Evolutionary conservation across 129 eudicot species (phyloP), one percentile per base, ranked within the genome.

Genomic region (Gnaphalium uliginosum): DNA sequence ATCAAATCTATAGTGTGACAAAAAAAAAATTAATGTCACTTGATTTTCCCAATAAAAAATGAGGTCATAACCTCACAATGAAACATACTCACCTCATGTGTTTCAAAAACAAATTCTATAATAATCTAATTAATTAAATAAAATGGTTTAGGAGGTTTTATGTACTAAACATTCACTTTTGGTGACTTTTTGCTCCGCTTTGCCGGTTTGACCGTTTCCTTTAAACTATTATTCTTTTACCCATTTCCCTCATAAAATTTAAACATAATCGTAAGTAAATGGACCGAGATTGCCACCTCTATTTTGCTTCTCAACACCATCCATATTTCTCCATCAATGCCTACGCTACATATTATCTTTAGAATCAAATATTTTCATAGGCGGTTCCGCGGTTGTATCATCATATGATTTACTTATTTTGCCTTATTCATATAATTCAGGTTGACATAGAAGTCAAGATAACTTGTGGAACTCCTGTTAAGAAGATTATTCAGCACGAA

Each of bases 391-490:
- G 10, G 8, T 51, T 8, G 25, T 8, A 21, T 54, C 1, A 4
- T n/a, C 9, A 53, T 17, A 11, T 43, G 10, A 18, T 53, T 67
- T 59, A 77, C 75, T 25, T 67, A 5, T 14, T 2, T 66, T 51
- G 0, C 23, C 61, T 51, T 14, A 33, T 65, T 3, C 27, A 3
- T 13, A 24, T 26, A 58, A 39, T 78, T 73, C 67, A 90, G 96
- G 93, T 90, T 68, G 91, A 88, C 78, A 86, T 90, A 56, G 96
- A 90, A 79, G 94, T 88, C 71, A 90, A 88, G 92, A 88, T 90
- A 74, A 86, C 87, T 54, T 91, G 91, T 39, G 96, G 96, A 71
- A 79, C 81, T 81, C 93, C 96, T 73, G 69, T 85, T 25, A 88
- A 81, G 82, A 88, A 85, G 75, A 91, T 84, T 76, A 76, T 90